Conservation (phyloP, 2,329 filamentous ascomycete species). For the Beauveria rudraprayagi region DNA sequence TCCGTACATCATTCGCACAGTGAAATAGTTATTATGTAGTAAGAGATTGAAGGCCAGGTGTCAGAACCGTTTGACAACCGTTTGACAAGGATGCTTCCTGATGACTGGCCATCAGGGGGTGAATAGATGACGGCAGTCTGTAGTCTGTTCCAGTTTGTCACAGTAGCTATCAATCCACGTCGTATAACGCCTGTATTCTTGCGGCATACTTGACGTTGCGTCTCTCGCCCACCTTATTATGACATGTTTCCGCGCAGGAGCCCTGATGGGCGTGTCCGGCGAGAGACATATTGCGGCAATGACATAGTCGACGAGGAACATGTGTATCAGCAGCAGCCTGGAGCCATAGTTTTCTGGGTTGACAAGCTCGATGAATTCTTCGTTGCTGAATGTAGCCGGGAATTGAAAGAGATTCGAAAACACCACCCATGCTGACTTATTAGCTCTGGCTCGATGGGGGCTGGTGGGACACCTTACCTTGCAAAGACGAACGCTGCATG, state of each 20-base stretch:
- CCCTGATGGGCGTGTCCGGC: constrained; percentile 15
- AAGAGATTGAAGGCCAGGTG: background rate
- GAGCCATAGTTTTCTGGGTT: constrained; percentile 22
- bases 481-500: constrained; percentile 13
- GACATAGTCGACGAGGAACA: constrained; percentile 26
- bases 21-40: background rate
- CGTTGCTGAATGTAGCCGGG: constrained; percentile 16
- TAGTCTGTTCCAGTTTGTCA: constrained; percentile 15
- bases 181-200: constrained; percentile 13
- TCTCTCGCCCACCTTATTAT: constrained; percentile 19
- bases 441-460: background rate
- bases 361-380: constrained; percentile 25
- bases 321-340: constrained; percentile 29
- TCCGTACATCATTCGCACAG: background rate
- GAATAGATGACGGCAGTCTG: constrained; percentile 19
- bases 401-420: constrained; percentile 18
- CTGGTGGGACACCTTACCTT: constrained; percentile 12
- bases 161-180: constrained; percentile 19
- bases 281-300: constrained; percentile 19
- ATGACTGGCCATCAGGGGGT: constrained; percentile 16
- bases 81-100: background rate
- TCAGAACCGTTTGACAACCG: background rate
- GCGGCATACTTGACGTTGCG: constrained; percentile 16
- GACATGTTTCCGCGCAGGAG: constrained; percentile 18
- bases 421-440: constrained; percentile 16